These are phyloP conservation scores for Ophiostoma perfectum DNA, from an alignment of 2,329 filamentous ascomycete genomes.

Conservation along the genomic window DNA sequence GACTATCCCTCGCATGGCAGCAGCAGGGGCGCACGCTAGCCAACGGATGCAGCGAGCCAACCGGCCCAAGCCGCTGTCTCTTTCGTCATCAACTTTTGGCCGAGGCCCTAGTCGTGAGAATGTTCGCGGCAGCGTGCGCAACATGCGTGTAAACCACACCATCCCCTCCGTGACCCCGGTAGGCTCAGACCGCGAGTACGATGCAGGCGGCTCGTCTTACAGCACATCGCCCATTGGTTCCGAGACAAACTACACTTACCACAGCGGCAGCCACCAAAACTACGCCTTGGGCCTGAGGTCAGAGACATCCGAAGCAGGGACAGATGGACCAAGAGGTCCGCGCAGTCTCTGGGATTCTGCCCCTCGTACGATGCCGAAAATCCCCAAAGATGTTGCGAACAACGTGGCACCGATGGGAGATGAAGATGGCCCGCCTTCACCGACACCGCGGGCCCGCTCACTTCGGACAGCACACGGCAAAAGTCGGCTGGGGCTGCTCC, in stretches of 20 bases:
- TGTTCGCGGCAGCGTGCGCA: neutral
- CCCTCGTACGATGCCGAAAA: neutral
- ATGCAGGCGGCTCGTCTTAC: slow-evolving; percentile 23
- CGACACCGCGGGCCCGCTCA: neutral
- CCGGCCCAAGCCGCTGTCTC: neutral
- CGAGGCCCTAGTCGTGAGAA: neutral
- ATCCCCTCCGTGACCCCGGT: neutral
- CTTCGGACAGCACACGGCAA: neutral
- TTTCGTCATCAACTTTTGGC: neutral
- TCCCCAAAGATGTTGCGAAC: neutral
- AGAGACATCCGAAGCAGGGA: slow-evolving; percentile 8
- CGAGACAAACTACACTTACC: neutral
- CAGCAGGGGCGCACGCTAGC: neutral
- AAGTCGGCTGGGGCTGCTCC: neutral
- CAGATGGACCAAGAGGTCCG: neutral
- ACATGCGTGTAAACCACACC: neutral
- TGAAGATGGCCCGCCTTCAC: neutral
- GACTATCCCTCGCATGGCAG: neutral
- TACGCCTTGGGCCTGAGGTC: neutral
- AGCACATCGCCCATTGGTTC: slow-evolving; percentile 24
- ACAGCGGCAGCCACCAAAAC: neutral
- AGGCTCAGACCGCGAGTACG: slow-evolving; percentile 21
- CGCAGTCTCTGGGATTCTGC: neutral
- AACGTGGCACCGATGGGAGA: too few species aligned
- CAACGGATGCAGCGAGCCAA: slow-evolving; percentile 1